phyloP scores from a whole-genome alignment of 73 alveolate species.

The Breviolum minutum region DNA sequence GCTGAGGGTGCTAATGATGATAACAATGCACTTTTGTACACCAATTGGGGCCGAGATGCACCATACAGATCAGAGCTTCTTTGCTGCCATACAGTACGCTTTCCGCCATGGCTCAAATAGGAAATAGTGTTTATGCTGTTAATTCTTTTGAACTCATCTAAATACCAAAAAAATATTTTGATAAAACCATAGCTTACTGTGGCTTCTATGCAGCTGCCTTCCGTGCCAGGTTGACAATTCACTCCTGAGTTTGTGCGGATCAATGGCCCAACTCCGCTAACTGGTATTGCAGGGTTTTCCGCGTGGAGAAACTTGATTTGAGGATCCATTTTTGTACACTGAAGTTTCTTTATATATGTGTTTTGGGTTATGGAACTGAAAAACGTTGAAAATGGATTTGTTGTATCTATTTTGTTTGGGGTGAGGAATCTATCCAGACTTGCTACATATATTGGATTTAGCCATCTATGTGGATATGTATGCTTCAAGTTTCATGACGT shows the following conservation, averaged over 20 bases:
- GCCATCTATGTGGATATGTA: background rate
- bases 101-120: too few species aligned
- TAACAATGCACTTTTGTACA: background rate
- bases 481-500: background rate
- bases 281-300: background rate
- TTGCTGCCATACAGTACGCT: background rate
- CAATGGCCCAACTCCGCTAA: background rate
- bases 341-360: background rate
- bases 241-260: background rate
- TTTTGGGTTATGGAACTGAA: background rate
- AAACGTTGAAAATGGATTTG: background rate
- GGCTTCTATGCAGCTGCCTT: background rate
- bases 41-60: conserved; percentile 42
- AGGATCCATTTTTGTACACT: background rate
- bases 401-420: background rate
- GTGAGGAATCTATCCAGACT: background rate
- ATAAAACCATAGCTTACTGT: background rate
- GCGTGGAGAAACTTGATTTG: background rate
- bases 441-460: background rate
- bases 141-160: background rate
- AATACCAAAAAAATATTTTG: background rate
- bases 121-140: too few species aligned
- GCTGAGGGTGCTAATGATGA: background rate
- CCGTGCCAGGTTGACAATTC: background rate
- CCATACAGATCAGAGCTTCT: background rate